Percentiles rank a stretch among this genome's conserved stretches.
Conservation (phyloP, 257 asterid genomes). For the Galeopsis tetrahit region DNA sequence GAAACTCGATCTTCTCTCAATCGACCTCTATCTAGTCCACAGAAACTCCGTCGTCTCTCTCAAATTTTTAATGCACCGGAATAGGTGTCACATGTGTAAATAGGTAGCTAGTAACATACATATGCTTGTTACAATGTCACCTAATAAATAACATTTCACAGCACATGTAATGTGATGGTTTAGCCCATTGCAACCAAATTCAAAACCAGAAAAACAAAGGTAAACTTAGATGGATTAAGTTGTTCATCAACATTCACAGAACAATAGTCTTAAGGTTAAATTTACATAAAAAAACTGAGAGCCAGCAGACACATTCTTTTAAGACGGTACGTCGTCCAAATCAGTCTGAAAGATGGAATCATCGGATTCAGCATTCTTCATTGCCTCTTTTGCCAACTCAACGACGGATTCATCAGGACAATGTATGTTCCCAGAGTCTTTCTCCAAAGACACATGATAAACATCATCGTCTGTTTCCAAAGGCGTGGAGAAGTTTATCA, state of each 20-base stretch:
- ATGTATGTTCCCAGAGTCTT: constrained; percentile 19
- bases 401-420: constrained; percentile 45
- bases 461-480: constrained; percentile 43
- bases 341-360: constrained; percentile 55
- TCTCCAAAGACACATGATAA: constrained; percentile 47
- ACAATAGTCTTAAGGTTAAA: neutral
- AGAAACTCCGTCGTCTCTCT: too few relatives aligned
- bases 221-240: neutral
- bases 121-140: too few relatives aligned
- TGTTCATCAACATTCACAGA: neutral
- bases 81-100: too few relatives aligned
- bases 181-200: neutral
- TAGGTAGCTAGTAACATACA: too few relatives aligned
- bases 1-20: too few relatives aligned
- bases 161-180: neutral
- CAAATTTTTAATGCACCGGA: too few relatives aligned
- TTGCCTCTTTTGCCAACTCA: constrained; percentile 44
- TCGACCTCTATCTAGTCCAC: too few relatives aligned
- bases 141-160: neutral
- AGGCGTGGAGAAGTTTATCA: constrained; percentile 44
- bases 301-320: neutral
- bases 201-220: neutral
- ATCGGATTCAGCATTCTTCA: constrained; percentile 47
- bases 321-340: constrained; percentile 38
- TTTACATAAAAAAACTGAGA: neutral